Conservation (phyloP, 202 grass and related monocot species). For the Carex arenaria region DNA sequence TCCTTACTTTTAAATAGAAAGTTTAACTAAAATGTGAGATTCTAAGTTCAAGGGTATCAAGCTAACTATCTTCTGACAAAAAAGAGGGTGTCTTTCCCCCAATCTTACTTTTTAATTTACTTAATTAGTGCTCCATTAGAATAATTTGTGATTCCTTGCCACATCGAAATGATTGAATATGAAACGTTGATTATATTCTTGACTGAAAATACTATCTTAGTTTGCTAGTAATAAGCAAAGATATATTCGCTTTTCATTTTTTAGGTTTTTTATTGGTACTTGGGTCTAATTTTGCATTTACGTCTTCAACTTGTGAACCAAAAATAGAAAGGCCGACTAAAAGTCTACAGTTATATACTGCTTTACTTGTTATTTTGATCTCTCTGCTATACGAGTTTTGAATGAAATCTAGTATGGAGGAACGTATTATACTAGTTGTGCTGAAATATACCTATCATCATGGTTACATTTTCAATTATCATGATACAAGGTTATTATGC, state of each 20-base stretch:
- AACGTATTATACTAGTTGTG: not conserved
- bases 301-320: not conserved
- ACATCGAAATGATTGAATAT: not conserved
- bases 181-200: not conserved
- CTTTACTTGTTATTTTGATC: not conserved
- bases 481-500: constrained; percentile 7
- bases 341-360: not conserved
- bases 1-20: not conserved
- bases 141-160: not conserved
- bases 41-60: no score
- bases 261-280: not conserved
- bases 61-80: not conserved
- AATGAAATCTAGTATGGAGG: not conserved
- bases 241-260: not conserved
- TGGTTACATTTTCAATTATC: not conserved
- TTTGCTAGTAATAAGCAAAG: not conserved
- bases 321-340: not conserved
- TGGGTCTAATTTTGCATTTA: not conserved
- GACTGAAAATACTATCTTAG: not conserved
- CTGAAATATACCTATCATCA: not conserved
- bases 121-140: not conserved
- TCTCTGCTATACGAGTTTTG: not conserved
- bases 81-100: not conserved
- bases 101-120: not conserved
- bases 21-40: not conserved